Evolutionary conservation across 805 yeast species (phyloP).

Genomic region (Tetrapisispora fleetii): DNA sequence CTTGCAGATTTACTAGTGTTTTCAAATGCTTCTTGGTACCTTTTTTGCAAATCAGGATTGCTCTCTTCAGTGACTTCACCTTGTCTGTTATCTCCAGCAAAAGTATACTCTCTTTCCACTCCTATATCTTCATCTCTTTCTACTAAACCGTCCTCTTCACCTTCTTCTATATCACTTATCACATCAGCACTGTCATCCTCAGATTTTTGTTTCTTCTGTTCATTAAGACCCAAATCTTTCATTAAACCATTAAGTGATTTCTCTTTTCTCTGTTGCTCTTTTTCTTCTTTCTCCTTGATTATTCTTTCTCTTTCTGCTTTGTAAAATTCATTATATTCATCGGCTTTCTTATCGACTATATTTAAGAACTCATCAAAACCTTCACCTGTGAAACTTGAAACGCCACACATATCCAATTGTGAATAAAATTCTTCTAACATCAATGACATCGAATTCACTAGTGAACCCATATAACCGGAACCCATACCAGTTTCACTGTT

Average conservation of each 20-base stretch:
- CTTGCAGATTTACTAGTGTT: conserved; percentile 50
- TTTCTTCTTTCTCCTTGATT: conserved; percentile 62
- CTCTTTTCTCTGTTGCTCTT: conserved; percentile 63
- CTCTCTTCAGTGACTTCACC: conserved; percentile 44
- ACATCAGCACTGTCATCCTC: conserved; percentile 47
- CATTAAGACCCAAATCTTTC: conserved; percentile 68
- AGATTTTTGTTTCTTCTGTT: conserved; percentile 19
- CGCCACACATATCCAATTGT: conserved; percentile 85
- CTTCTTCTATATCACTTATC: conserved; percentile 36
- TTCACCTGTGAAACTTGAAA: conserved; percentile 83
- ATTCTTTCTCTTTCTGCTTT: conserved; percentile 79
- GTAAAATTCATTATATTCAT: conserved; percentile 77
- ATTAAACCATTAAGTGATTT: conserved; percentile 61
- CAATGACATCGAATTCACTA: conserved; percentile 89
- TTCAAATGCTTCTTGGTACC: conserved; percentile 68
- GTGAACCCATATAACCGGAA: conserved; percentile 88
- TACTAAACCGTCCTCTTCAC: conserved; percentile 34
- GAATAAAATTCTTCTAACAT: conserved; percentile 95
- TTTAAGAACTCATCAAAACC: conserved; percentile 86
- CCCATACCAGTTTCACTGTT: conserved; percentile 43
- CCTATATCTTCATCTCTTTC: conserved; percentile 43
- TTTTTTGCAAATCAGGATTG: conserved; percentile 44
- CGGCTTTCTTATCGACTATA: conserved; percentile 79
- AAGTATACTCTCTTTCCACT: conserved; percentile 58
- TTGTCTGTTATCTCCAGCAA: conserved; percentile 53